Percentiles rank a stretch among this genome's conserved stretches.
These are phyloP conservation scores for Mycena galopus DNA, from an alignment of 768 basidiomycete genomes.

Conservation along the genomic window DNA sequence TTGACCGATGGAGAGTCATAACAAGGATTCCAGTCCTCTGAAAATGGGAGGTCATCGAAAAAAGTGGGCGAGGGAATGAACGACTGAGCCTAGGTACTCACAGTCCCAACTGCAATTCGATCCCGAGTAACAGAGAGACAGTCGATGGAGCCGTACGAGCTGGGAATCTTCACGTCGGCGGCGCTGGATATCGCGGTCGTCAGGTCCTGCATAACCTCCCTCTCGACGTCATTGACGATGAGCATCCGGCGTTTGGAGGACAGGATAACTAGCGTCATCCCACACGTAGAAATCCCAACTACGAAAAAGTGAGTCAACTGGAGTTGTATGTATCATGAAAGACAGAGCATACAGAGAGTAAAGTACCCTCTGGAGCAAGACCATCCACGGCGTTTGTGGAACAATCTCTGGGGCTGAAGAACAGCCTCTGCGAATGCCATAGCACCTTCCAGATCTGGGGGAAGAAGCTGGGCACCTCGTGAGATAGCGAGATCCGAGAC, in stretches of 20 bases:
- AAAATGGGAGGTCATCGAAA: not conserved
- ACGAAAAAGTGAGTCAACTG: not conserved
- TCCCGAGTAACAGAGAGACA: conserved; percentile 1
- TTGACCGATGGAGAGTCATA: not conserved
- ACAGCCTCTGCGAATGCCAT: not conserved
- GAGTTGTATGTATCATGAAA: not conserved
- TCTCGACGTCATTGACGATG: not conserved
- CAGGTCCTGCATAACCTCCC: not conserved
- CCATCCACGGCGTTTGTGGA: conserved; percentile 1
- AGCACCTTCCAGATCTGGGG: not conserved
- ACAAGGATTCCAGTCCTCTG: not conserved
- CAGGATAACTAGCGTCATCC: not conserved
- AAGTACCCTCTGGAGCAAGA: not conserved
- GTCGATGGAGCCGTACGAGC: not conserved
- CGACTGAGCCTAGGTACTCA: not conserved
- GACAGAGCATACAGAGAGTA: not conserved
- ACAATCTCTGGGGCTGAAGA: not conserved
- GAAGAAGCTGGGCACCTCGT: not conserved
- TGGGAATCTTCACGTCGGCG: not conserved
- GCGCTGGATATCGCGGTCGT: not conserved
- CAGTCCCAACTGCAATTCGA: not conserved
- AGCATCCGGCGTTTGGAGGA: not conserved
- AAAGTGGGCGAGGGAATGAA: not conserved
- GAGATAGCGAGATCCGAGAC: not conserved
- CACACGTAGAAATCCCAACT: not conserved